Conservation (phyloP, 805 yeast species). For the Candida yuanshanica region DNA sequence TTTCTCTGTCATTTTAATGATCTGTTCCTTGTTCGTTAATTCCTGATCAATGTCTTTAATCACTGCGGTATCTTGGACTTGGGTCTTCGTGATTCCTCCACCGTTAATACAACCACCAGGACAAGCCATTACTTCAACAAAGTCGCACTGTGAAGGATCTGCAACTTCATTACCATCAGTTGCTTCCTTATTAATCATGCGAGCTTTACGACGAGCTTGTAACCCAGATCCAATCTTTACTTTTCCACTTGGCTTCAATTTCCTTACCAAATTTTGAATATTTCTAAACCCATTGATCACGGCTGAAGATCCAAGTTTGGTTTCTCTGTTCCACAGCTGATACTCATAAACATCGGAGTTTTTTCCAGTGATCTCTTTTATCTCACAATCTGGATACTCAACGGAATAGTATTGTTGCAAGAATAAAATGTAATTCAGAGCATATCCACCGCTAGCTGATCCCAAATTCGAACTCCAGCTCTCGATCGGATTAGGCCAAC, state of each 20-base stretch:
- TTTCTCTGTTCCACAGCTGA: slow-evolving; percentile 35
- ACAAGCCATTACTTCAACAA: slow-evolving; percentile 96
- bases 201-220: slow-evolving; percentile 21
- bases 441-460: slow-evolving; percentile 86
- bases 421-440: slow-evolving; percentile 55
- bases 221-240: slow-evolving; percentile 22
- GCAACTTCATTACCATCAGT: slow-evolving; percentile 27
- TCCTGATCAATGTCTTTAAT: neutral
- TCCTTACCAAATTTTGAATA: slow-evolving; percentile 88
- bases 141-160: slow-evolving; percentile 67
- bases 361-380: slow-evolving; percentile 52
- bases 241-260: slow-evolving; percentile 35
- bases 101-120: slow-evolving; percentile 98
- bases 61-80: slow-evolving; percentile 1
- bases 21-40: slow-evolving; percentile 11
- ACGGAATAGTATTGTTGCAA: slow-evolving; percentile 24
- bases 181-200: slow-evolving; percentile 3
- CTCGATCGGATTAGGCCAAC: slow-evolving; percentile 54
- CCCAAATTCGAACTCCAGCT: slow-evolving; percentile 78
- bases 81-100: slow-evolving; percentile 62
- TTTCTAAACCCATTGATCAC: slow-evolving; percentile 89
- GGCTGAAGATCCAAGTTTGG: slow-evolving; percentile 49
- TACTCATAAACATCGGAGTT: slow-evolving; percentile 70
- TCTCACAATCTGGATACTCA: slow-evolving; percentile 16
- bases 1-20: slow-evolving; percentile 26